Conservation (phyloP, 768 basidiomycete genomes). For the button mushroom (Agaricus bisporus) region DNA sequence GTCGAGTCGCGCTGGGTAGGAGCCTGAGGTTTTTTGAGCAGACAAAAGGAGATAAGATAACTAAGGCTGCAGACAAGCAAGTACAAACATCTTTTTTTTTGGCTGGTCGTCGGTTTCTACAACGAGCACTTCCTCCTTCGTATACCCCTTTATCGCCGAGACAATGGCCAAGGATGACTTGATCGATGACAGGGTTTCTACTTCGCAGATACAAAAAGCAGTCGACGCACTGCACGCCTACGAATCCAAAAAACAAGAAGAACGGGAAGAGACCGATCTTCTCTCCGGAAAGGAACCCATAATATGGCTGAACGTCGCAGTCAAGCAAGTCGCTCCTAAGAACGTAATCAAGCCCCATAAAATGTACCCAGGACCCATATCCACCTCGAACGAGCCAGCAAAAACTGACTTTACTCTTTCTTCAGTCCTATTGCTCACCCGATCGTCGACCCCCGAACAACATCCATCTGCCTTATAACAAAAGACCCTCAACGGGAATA, state of each 20-base stretch:
- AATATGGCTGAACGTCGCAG: conserved; percentile 84
- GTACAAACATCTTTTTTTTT: conserved; percentile 3
- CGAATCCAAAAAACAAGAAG: conserved; percentile 53
- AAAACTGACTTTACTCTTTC: conserved; percentile 1
- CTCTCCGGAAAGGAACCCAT: conserved; percentile 74
- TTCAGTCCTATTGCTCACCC: conserved; percentile 71
- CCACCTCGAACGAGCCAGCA: too few relatives aligned
- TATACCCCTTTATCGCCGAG: background rate
- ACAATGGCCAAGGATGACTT: conserved; percentile 45
- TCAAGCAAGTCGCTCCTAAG: conserved; percentile 74
- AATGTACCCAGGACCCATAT: conserved; percentile 45
- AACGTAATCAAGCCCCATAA: conserved; percentile 75
- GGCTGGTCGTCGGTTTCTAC: background rate
- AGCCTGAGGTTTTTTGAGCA: background rate
- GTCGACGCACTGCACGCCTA: conserved; percentile 74
- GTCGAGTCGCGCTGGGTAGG: too few relatives aligned
- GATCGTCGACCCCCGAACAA: conserved; percentile 75
- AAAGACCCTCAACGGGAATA: conserved; percentile 96
- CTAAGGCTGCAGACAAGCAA: background rate
- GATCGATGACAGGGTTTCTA: conserved; percentile 66
- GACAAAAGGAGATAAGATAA: conserved; percentile 4
- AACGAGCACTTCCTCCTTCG: background rate
- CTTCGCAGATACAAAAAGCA: conserved; percentile 70
- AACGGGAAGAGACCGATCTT: conserved; percentile 69
- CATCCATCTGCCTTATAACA: conserved; percentile 82